These are phyloP conservation scores for Raddia distichophylla DNA, from an alignment of 176 grass and related monocot genomes.

Conservation along the genomic window DNA sequence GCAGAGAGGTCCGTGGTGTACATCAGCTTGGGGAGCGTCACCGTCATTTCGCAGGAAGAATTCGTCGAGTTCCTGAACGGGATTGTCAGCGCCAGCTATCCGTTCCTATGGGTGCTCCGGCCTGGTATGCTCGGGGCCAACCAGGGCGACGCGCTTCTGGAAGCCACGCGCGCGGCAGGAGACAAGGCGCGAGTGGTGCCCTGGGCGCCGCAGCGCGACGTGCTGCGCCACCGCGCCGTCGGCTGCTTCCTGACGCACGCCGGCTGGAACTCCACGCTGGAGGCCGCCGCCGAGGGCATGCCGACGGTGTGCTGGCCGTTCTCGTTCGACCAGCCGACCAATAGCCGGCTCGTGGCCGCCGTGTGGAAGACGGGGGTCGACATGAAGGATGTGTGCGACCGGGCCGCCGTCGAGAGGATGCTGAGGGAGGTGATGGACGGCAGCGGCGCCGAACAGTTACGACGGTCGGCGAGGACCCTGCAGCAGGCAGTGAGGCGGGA, in stretches of 20 bases:
- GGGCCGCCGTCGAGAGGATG: not conserved
- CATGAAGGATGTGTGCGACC: not conserved
- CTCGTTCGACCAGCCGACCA: not conserved
- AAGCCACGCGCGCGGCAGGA: not conserved
- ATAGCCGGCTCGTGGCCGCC: not conserved
- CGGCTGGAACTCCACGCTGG: constrained; percentile 72
- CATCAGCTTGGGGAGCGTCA: not conserved
- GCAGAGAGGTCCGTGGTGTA: not conserved
- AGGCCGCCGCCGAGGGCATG: constrained; percentile 46
- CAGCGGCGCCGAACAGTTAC: not conserved
- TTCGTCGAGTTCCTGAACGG: not conserved
- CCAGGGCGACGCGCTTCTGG: not conserved
- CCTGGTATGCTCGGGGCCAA: not conserved
- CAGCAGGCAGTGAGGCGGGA: not conserved
- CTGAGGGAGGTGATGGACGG: not conserved
- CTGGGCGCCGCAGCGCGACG: constrained; percentile 65
- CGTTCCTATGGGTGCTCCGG: not conserved
- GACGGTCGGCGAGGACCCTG: not conserved
- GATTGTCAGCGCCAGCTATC: not conserved
- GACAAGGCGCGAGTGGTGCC: constrained; percentile 36
- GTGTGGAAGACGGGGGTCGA: not conserved
- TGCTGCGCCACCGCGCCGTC: constrained; percentile 60
- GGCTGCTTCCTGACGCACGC: constrained; percentile 73
- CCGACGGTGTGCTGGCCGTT: constrained; percentile 17
- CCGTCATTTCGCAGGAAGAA: not conserved